These are phyloP conservation scores for Orbilia ellipsospora DNA, from an alignment of 2,329 filamentous ascomycete genomes.

Conservation along the genomic window DNA sequence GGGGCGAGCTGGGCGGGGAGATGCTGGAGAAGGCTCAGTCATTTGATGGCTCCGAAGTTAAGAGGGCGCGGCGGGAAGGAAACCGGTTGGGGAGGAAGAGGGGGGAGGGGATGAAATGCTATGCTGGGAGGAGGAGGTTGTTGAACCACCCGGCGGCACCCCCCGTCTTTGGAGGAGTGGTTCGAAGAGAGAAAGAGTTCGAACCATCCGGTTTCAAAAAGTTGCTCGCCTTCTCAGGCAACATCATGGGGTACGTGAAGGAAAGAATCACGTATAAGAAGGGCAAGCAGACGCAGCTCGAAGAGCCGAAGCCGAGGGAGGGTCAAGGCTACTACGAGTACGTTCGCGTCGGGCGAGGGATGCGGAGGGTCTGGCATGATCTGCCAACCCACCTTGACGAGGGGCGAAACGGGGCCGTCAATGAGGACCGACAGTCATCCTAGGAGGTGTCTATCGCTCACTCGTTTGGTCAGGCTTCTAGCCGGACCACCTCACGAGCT, in stretches of 20 bases:
- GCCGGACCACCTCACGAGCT: too few relatives aligned
- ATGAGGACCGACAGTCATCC: too few relatives aligned
- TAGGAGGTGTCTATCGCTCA: not conserved
- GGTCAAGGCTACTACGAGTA: not conserved
- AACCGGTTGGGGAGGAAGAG: not conserved
- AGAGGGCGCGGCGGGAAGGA: not conserved
- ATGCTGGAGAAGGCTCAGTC: not conserved
- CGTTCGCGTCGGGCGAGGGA: not conserved
- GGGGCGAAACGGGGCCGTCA: too few relatives aligned
- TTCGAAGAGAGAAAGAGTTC: not conserved
- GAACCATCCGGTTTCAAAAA: not conserved
- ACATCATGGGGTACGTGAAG: not conserved
- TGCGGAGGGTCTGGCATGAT: not conserved
- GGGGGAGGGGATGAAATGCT: not conserved
- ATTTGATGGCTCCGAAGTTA: not conserved
- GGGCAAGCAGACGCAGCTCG: not conserved
- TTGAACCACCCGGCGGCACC: not conserved
- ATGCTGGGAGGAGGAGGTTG: not conserved
- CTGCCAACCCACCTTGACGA: not conserved
- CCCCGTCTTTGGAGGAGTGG: not conserved
- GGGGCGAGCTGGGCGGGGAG: not conserved
- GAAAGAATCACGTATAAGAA: not conserved
- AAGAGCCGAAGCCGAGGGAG: not conserved
- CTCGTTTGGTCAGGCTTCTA: not conserved
- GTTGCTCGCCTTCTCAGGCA: not conserved